Evolutionary conservation across 2,329 filamentous ascomycete genomes (phyloP), one percentile per base, ranked within the genome.

Genomic region (Thyridium curvatum): DNA sequence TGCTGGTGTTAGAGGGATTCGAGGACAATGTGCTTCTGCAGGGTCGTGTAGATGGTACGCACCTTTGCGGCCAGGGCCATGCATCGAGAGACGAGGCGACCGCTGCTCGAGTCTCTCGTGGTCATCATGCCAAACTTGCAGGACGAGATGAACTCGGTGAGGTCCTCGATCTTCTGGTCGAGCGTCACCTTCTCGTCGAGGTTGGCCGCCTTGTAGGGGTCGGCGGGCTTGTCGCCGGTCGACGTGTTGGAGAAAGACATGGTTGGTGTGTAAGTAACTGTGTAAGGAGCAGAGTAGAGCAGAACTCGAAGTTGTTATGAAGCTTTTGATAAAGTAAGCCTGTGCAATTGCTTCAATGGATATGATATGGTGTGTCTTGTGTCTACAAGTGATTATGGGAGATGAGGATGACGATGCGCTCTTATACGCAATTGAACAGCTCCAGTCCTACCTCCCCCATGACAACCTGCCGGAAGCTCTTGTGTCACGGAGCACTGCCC

Each of bases 61-160:
- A 89, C 86, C 62, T 84, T 84, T 12, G 77, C 86, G 13, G 86
- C 86, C 12, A 94, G 61, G 5, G 86, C 86, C 89, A 95, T 94
- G 60, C 83, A 87, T 47, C 89, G 73, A n/a, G 84, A 90, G 4
- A 84, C 80, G 12, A 95, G 68, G 36, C 80, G 71, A 12, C 82
- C 82, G 1, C 71, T 76, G 29, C 72, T 68, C 3, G 74, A 68
- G 35, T 82, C 79, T 36, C 81, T 73, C 16, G 89, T 94, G 8
- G 88, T 93, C 79, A 94, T 81, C 83, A 94, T 86, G 61, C 84
- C 86, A 58, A 88, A 94, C 65, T 94, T 94, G 68, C 73, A 76
- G 45, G 72, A 70, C 30, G 76, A 71, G 55, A 86, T 75, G 61
- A 94, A 94, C 12, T 69, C 65, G 51, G 72, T 68, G 30, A 94